These are phyloP conservation scores for Candida sp. DNA, from an alignment of 1,139 yeast species.

Conservation along the genomic window DNA sequence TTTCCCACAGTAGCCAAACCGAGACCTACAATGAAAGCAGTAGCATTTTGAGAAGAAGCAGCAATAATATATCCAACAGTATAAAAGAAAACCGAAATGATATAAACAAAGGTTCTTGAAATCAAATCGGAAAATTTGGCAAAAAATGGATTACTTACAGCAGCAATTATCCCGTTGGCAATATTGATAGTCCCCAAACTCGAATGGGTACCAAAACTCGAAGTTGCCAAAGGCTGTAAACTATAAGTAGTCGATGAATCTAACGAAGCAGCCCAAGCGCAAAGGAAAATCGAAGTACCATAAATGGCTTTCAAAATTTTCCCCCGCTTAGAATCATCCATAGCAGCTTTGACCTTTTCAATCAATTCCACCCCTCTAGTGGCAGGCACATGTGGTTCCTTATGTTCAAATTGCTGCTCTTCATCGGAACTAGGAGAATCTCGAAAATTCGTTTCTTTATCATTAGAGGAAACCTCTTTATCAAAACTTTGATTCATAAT, in stretches of 20 bases:
- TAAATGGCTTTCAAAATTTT: slow-evolving; percentile 5
- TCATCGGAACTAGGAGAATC: too few species aligned
- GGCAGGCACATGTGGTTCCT: background rate
- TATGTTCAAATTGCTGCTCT: too few species aligned
- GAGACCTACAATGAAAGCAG: slow-evolving; percentile 24
- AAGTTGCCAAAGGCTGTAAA: slow-evolving; percentile 26
- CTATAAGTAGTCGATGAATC: slow-evolving; percentile 32
- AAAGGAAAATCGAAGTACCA: slow-evolving; percentile 22
- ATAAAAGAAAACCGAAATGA: slow-evolving; percentile 17
- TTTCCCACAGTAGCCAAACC: slow-evolving; percentile 24
- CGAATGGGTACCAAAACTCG: slow-evolving; percentile 27
- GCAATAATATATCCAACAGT: slow-evolving; percentile 22
- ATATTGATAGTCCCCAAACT: slow-evolving; percentile 27
- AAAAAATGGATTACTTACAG: slow-evolving; percentile 22
- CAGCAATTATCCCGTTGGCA: slow-evolving; percentile 23
- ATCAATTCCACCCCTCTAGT: slow-evolving; percentile 26
- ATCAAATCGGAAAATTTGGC: slow-evolving; percentile 28
- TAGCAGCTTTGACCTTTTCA: slow-evolving; percentile 19
- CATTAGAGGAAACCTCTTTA: too few species aligned
- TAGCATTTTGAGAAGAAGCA: slow-evolving; percentile 18
- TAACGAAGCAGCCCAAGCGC: slow-evolving; percentile 33
- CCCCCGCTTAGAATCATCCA: slow-evolving; percentile 12
- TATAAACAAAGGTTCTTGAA: slow-evolving; percentile 23
- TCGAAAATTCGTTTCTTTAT: too few species aligned
- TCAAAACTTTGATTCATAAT: too few species aligned